Evolutionary conservation across 805 yeast species (phyloP).

Genomic region (Cyberlindnera amylophila): DNA sequence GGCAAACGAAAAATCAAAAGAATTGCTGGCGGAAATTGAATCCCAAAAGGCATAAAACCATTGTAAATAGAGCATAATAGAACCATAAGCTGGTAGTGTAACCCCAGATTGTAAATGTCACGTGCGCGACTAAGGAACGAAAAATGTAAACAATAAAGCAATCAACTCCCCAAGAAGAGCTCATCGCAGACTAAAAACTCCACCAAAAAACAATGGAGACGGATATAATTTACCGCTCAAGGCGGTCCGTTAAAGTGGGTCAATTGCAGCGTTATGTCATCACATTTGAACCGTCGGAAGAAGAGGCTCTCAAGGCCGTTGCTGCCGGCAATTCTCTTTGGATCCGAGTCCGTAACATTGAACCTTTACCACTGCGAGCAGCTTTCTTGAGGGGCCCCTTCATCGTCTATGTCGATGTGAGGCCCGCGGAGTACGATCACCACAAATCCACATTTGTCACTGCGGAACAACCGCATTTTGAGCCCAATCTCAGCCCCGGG

Average conservation of each 20-base stretch:
- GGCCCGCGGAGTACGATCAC: slow-evolving; percentile 51
- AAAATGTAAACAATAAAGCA: neutral
- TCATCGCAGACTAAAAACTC: too few relatives aligned
- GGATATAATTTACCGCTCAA: slow-evolving; percentile 34
- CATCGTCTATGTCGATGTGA: slow-evolving; percentile 67
- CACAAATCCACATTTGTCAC: slow-evolving; percentile 52
- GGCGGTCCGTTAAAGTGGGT: slow-evolving; percentile 41
- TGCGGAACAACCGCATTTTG: slow-evolving; percentile 74
- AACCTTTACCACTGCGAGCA: slow-evolving; percentile 59
- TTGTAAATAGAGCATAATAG: too few relatives aligned
- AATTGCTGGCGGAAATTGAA: slow-evolving; percentile 17
- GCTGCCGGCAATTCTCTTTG: slow-evolving; percentile 36
- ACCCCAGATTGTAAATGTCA: too few relatives aligned
- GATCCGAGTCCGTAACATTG: slow-evolving; percentile 59
- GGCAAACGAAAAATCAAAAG: slow-evolving; percentile 40
- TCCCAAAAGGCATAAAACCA: too few relatives aligned
- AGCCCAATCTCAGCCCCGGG: slow-evolving; percentile 68
- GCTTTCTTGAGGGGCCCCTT: slow-evolving; percentile 77
- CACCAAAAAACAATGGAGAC: too few relatives aligned
- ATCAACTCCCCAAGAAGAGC: neutral
- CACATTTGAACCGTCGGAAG: slow-evolving; percentile 31
- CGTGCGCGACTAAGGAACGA: too few relatives aligned
- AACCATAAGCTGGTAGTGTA: too few relatives aligned
- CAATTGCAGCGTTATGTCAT: slow-evolving; percentile 55
- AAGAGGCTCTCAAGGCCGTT: slow-evolving; percentile 8